A percentile compares a stretch with the other conserved stretches of the same genome.
These are phyloP conservation scores for Pseudocercospora musae DNA, from an alignment of 2,329 filamentous ascomycete species.

Conservation along the genomic window DNA sequence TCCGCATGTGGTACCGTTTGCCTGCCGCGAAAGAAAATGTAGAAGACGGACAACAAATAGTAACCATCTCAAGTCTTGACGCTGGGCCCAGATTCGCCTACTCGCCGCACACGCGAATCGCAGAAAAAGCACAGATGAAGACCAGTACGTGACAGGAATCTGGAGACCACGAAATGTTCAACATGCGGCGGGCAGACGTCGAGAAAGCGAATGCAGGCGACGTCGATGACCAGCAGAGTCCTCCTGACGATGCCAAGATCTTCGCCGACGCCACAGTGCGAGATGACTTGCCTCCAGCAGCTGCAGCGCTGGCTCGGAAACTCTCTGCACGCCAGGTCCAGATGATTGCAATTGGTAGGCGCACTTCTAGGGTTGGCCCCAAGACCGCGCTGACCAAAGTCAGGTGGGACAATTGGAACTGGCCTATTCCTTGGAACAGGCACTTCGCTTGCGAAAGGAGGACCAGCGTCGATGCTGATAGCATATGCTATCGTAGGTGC, in stretches of 20 bases:
- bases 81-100: no score
- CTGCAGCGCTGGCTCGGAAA: constrained; percentile 47
- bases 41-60: not conserved
- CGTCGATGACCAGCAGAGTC: not conserved
- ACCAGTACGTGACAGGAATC: not conserved
- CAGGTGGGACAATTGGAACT: constrained; percentile 46
- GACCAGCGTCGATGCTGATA: constrained; percentile 65
- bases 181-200: not conserved
- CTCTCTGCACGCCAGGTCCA: constrained; percentile 55
- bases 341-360: constrained; percentile 69
- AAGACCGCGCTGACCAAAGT: not conserved
- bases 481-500: constrained; percentile 66
- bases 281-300: constrained; percentile 11
- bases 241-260: not conserved
- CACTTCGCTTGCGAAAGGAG: constrained; percentile 47
- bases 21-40: not conserved
- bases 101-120: no score
- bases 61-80: no score
- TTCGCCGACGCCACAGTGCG: not conserved
- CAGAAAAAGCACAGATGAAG: not conserved
- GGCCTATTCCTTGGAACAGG: constrained; percentile 59
- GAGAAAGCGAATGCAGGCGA: not conserved
- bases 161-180: not conserved
- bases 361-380: no score
- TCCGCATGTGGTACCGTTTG: not conserved